These are phyloP conservation scores for Hypericum androsaemum DNA, from an alignment of 345 rosid species.

Conservation along the genomic window DNA sequence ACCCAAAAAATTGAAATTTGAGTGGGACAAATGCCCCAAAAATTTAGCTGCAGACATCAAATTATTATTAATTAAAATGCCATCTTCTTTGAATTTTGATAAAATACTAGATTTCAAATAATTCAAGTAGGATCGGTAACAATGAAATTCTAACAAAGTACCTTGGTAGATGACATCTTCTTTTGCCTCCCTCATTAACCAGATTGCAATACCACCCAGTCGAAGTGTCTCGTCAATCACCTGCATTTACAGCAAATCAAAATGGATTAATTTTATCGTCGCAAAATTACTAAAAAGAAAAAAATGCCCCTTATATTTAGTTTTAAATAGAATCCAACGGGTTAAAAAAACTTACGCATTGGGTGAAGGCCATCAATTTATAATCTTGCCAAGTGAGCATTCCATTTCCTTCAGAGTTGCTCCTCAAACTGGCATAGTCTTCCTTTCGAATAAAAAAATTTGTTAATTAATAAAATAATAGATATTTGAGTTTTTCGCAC, in stretches of 20 bases:
- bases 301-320: too few relatives aligned
- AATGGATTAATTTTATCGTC: neutral
- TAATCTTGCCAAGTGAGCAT: conserved; percentile 69
- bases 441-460: conserved; percentile 32
- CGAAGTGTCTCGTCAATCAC: conserved; percentile 83
- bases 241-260: conserved; percentile 19
- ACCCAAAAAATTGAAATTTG: too few relatives aligned
- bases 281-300: too few relatives aligned
- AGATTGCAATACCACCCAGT: conserved; percentile 80
- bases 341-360: conserved; percentile 84
- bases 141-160: conserved; percentile 1
- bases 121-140: too few relatives aligned
- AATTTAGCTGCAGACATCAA: too few relatives aligned
- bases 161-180: conserved; percentile 70
- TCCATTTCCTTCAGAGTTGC: conserved; percentile 11
- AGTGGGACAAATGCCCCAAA: too few relatives aligned
- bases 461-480: too few relatives aligned
- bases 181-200: conserved; percentile 84
- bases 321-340: too few relatives aligned
- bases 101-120: too few relatives aligned
- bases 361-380: conserved; percentile 76
- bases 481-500: too few relatives aligned
- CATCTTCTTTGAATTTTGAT: too few relatives aligned
- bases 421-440: conserved; percentile 45
- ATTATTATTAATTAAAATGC: too few relatives aligned